These are phyloP conservation scores for Candida lessepsii DNA, from an alignment of 805 yeast species.

Conservation along the genomic window DNA sequence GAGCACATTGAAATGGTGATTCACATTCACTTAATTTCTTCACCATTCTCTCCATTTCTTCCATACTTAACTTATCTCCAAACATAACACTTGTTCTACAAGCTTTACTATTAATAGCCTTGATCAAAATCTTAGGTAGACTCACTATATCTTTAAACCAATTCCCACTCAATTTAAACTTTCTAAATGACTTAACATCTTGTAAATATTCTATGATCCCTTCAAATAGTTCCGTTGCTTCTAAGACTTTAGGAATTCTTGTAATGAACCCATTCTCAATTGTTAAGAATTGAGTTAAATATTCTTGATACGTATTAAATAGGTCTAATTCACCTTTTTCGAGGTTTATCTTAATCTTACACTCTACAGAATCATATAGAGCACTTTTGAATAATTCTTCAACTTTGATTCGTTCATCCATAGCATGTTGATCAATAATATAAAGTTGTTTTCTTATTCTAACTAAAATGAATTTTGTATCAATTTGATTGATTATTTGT, in stretches of 20 bases:
- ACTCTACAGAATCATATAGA: background rate
- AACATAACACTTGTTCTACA: slow-evolving; percentile 72
- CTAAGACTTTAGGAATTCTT: background rate
- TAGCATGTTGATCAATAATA: slow-evolving; percentile 79
- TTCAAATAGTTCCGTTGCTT: background rate
- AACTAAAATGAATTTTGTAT: slow-evolving; percentile 59
- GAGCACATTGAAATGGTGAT: slow-evolving; percentile 79
- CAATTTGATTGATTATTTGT: slow-evolving; percentile 46
- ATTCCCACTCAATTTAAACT: slow-evolving; percentile 37
- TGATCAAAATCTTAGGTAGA: slow-evolving; percentile 52
- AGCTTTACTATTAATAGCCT: slow-evolving; percentile 57
- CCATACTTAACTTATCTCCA: slow-evolving; percentile 50
- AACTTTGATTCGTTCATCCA: slow-evolving; percentile 69
- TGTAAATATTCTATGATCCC: slow-evolving; percentile 40
- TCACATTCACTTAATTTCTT: slow-evolving; percentile 44
- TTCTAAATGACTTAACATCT: slow-evolving; percentile 39
- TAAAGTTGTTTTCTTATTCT: slow-evolving; percentile 28
- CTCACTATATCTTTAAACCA: slow-evolving; percentile 23
- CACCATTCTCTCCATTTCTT: slow-evolving; percentile 48
- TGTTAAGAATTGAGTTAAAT: slow-evolving; percentile 16
- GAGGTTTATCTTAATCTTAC: background rate
- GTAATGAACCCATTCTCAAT: slow-evolving; percentile 1
- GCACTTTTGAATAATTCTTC: slow-evolving; percentile 44
- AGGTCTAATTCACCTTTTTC: slow-evolving; percentile 11
- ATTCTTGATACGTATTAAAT: slow-evolving; percentile 14